Percentiles rank a stretch among this genome's conserved stretches.
Evolutionary conservation across 2,329 filamentous ascomycete species (phyloP).

Genomic region (Exserohilum turcica): DNA sequence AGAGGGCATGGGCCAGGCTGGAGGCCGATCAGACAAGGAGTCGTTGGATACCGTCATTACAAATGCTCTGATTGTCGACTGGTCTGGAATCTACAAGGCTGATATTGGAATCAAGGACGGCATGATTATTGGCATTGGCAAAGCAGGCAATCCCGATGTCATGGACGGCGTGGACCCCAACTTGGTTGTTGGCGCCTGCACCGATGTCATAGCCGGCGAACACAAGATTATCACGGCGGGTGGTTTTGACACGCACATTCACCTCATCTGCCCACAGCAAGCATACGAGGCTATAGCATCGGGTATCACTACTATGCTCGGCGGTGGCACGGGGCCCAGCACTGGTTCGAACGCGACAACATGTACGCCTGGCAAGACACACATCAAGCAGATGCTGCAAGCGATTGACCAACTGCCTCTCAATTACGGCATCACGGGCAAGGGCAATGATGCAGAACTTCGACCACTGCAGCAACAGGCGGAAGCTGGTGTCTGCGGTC

Average conservation of each 20-base stretch:
- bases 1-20: conserved; percentile 94
- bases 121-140: conserved; percentile 84
- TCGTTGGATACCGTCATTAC: conserved; percentile 84
- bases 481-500: conserved; percentile 80
- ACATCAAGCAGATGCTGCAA: conserved; percentile 88
- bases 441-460: conserved; percentile 83
- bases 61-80: conserved; percentile 90
- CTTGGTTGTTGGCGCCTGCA: conserved; percentile 84
- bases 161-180: conserved; percentile 84
- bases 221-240: conserved; percentile 89
- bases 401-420: conserved; percentile 80
- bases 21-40: conserved; percentile 72
- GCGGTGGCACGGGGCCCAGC: conserved; percentile 90
- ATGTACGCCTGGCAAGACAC: conserved; percentile 83
- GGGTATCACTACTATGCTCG: conserved; percentile 88
- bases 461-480: conserved; percentile 77
- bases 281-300: conserved; percentile 80
- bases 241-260: conserved; percentile 87
- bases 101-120: conserved; percentile 94
- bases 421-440: conserved; percentile 89
- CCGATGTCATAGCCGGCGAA: conserved; percentile 90
- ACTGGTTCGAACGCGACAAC: conserved; percentile 91
- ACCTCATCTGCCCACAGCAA: conserved; percentile 95
- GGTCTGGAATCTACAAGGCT: conserved; percentile 91
- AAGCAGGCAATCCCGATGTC: conserved; percentile 95